Evolutionary conservation across 495 filamentous ascomycete genomes (phyloP).

Genomic region (Pseudevernia furfuracea): DNA sequence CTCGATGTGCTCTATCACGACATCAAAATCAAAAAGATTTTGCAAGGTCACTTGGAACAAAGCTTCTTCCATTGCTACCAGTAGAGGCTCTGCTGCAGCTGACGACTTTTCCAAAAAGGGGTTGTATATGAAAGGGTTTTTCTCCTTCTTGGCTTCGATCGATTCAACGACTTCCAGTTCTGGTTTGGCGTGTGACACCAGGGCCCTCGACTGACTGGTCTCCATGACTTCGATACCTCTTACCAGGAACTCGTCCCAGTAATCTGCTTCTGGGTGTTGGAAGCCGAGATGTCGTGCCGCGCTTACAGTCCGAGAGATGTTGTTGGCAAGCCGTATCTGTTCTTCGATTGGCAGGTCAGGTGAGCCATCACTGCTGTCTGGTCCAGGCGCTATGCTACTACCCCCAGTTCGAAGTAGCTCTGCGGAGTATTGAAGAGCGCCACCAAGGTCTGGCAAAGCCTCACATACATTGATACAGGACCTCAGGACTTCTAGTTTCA

Average conservation of each 20-base stretch:
- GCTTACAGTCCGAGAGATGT: slow-evolving; percentile 73
- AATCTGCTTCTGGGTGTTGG: slow-evolving; percentile 63
- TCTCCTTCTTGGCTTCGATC: slow-evolving; percentile 44
- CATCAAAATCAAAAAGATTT: slow-evolving; percentile 87
- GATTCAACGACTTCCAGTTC: slow-evolving; percentile 58
- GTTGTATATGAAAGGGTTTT: slow-evolving; percentile 88
- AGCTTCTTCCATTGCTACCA: slow-evolving; percentile 69
- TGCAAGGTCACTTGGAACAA: slow-evolving; percentile 76
- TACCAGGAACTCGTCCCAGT: slow-evolving; percentile 94
- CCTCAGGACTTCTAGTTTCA: slow-evolving; percentile 79
- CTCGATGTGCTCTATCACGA: slow-evolving; percentile 77
- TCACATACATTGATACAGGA: slow-evolving; percentile 86
- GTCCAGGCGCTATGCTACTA: slow-evolving; percentile 63
- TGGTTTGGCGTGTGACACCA: slow-evolving; percentile 62
- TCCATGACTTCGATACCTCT: slow-evolving; percentile 66
- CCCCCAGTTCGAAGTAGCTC: slow-evolving; percentile 75
- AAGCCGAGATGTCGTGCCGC: slow-evolving; percentile 68
- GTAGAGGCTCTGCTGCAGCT: slow-evolving; percentile 51
- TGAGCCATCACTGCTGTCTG: slow-evolving; percentile 51
- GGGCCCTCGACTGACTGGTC: slow-evolving; percentile 44
- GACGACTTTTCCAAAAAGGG: slow-evolving; percentile 58
- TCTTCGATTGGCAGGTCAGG: slow-evolving; percentile 71
- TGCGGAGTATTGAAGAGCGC: slow-evolving; percentile 76
- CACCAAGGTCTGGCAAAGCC: slow-evolving; percentile 84
- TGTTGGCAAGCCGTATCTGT: slow-evolving; percentile 69